Base-by-base conservation (phyloP, 2,329 filamentous ascomycete species). In the Shiraia sp. region DNA sequence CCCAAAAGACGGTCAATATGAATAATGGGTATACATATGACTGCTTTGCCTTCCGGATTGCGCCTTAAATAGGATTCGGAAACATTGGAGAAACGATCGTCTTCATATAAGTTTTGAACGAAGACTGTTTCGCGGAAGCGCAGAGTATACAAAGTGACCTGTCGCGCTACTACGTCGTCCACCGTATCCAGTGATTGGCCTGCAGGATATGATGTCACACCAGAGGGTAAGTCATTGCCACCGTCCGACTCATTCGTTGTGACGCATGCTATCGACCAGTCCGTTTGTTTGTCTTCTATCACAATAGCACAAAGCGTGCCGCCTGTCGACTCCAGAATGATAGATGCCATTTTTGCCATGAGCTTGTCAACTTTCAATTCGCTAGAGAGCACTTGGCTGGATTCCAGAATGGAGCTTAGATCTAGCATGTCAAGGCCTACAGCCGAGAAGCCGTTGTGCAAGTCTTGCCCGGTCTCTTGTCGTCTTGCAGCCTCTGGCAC, bases 41-140 rank as follows among this genome's bases (percentile, higher is more conserved):
- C 82, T 3, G 86, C 83, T 59, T 84, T 87, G 55, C 87, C 86
- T 24, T 79, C 72, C 0, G 86, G 85, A 49, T 90, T 87, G 39
- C 78, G 77, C 51, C 80, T 76, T 22, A 88, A 71, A 81, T 87
- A 91, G 1, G 77, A 73, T 15, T 86, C 80, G 32, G 79, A 82
- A 6, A 90, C 86, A 47, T 88, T 90, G 32, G 86, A 85, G 51
- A 91, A 90, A 23, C 87, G 78, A 65, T 91, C 88, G 57, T 92
- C 88, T 34, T 80, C 82, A 15, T 87, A 74, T 17, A 91, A 74
- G 57, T 91, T 87, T 5, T 85, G 80, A 8, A 89, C 78, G 55
- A 90, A 90, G 6, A 91, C 82, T 0, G 80, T 76, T 65, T 91
- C 88, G 22, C 85, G 78, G 72, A 90, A 90, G 10, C 88, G 82